A percentile compares a stretch with the other conserved stretches of the same genome.
Evolutionary conservation across 2,329 filamentous ascomycete genomes (phyloP).

Genomic region (Paecilomyces variotii): DNA sequence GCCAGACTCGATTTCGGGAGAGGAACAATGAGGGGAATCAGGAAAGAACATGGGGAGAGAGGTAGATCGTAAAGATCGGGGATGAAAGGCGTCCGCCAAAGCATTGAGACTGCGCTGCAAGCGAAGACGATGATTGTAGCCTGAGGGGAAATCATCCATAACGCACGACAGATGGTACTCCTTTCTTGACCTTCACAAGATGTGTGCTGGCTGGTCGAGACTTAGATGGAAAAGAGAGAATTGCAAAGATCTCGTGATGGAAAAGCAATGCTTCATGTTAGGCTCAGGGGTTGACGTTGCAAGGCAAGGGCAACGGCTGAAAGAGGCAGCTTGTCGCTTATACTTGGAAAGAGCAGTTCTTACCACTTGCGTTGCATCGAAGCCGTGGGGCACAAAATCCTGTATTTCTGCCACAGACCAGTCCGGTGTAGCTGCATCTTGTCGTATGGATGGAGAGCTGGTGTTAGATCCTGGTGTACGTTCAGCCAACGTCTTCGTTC

Average conservation of each 20-base stretch:
- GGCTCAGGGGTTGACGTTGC: background rate
- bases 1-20: background rate
- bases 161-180: background rate
- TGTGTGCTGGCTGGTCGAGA: background rate
- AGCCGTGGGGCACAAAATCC: constrained; percentile 48
- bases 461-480: constrained; percentile 30
- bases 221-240: background rate
- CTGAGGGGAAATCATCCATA: background rate
- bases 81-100: constrained; percentile 17
- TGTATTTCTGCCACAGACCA: constrained; percentile 39
- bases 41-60: constrained; percentile 6
- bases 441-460: constrained; percentile 31
- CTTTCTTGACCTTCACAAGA: background rate
- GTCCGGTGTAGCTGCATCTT: constrained; percentile 34
- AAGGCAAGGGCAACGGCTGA: constrained; percentile 1
- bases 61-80: constrained; percentile 7
- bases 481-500: constrained; percentile 12
- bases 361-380: constrained; percentile 43
- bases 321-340: background rate
- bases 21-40: constrained; percentile 2
- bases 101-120: constrained; percentile 13
- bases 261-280: background rate
- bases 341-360: constrained; percentile 17
- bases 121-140: background rate
- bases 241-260: background rate